Conservation (phyloP, 2,329 filamentous ascomycete species). For the Sclerotinia minor region DNA sequence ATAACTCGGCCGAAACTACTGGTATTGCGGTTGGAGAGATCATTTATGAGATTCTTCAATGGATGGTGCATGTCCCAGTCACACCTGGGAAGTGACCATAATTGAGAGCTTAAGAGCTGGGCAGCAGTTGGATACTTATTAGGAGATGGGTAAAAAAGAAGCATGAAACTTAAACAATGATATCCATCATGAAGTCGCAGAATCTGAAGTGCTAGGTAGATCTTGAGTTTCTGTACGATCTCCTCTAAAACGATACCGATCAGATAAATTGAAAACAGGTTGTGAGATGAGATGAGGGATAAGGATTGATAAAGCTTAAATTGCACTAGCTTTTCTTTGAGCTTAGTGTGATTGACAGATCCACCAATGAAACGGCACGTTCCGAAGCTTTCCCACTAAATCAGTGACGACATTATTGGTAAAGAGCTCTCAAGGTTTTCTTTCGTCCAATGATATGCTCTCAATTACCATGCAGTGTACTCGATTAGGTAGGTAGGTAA, state of each 20-base stretch:
- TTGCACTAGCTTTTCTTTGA: not conserved
- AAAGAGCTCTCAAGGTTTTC: slow-evolving; percentile 4
- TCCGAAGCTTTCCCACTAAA: not conserved
- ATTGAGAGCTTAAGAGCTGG: not conserved
- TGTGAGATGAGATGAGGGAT: not conserved
- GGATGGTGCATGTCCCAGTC: slow-evolving; percentile 40
- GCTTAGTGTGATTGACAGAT: not conserved
- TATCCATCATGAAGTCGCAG: not conserved
- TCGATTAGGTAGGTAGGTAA: not conserved
- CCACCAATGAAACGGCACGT: not conserved
- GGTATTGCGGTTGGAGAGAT: slow-evolving; percentile 38
- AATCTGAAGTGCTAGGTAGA: not conserved
- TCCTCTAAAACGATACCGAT: not conserved
- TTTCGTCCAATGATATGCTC: slow-evolving; percentile 8
- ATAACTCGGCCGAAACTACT: slow-evolving; percentile 40
- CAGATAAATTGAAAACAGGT: not conserved
- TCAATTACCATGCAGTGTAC: slow-evolving; percentile 12
- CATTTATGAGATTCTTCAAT: slow-evolving; percentile 40
- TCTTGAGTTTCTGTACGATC: too few species aligned
- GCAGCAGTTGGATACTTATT: not conserved
- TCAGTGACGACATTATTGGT: not conserved
- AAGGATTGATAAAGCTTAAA: not conserved
- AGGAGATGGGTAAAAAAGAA: too few species aligned
- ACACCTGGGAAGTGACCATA: slow-evolving; percentile 12
- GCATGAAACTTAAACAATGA: not conserved